Evolutionary conservation across 2,329 filamentous ascomycete genomes (phyloP), one percentile per base, ranked within the genome.

Genomic region (Purpureocillium lavendulum): DNA sequence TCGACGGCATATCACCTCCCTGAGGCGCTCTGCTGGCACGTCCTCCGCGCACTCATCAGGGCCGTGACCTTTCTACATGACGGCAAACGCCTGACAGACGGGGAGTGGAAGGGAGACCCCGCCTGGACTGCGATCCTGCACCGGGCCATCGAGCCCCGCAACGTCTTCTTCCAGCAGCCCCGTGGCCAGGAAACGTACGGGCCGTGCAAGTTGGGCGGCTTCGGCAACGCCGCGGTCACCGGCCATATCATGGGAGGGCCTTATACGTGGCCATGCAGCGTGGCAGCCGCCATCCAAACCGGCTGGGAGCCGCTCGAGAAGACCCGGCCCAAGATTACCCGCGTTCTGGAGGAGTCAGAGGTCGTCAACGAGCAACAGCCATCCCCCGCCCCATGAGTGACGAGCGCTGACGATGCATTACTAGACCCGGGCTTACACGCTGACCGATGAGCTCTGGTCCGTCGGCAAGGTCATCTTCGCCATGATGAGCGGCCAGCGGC

Each of bases 11-110:
- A 50, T 11, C 70, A 69, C 45, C 50, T 74, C 11, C 71, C 72
- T 0, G 73, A 77, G 47, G 60, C 62, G 3, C 57, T 77, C 11
- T 72, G 71, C 45, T 78, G 73, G 73, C 73, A 77, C 48, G 71
- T 77, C 8, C 58, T 71, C 11, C 51, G 59, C 10, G 68, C 65
- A 7, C 52, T 76, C 35, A 53, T 69, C 12, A 59, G 61, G n/a
- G 71, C 70, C 3, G 59, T 77, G 30, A 53, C 66, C 24, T 76
- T 69, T 61, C 54, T 77, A 15, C 74, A 78, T 49, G 64, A 73
- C 33, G 73, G 73, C 13, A 54, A 57, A 38, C 52, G 53, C 4
- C 46, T 58, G 11, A 45, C 49, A 21, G 42, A 44, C 1, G 37
- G 32, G 7, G 51, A 48, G 46, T 16, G 35, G 32, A 42, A 43